Evolutionary conservation across 2,329 filamentous ascomycete species (phyloP), one percentile per base, ranked within the genome.

Genomic region (Aspergillus niger): DNA sequence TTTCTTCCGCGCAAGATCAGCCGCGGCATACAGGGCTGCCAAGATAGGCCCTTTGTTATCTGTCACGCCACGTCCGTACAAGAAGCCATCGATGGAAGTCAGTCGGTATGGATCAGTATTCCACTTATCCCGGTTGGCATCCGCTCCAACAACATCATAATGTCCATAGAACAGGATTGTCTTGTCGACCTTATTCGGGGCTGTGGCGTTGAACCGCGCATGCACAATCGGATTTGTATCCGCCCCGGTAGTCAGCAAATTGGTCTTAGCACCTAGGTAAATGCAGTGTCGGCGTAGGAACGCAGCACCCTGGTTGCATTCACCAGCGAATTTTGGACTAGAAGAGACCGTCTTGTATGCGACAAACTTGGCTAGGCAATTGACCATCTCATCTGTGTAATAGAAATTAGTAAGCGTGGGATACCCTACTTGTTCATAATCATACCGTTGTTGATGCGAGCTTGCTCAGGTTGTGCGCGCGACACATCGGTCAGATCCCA

Each of bases 41-140:
- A 99, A 86, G 62, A 97, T 92, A 0, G 95, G 95, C 0, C 96
- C 95, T 75, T 99, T 99, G 79, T 99, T 98, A 76, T 99, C 95
- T 51, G 92, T 96, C 13, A 96, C 91, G n/a, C 95, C 95, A 69
- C 95, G 90, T 2, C 95, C 95, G 66, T 99, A 98, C 1, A 98
- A 81, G 73, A 94, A 98, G 0, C 95, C 94, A 69, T 97, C 93
- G 58, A 92, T 86, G 3, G 95, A 95, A 54, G 89, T 89, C 71
- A 98, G 84, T n/a, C 89, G 84, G 73, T 98, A 99, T 0, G 95
- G 96, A 64, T 98, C 91, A 1, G 87, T 88, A 41, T 86, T 84
- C 95, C 95, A 99, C 67, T 91, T 94, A 39, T 86, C 85, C 59
- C 89, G 87, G 64, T 90, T 90, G 39, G 89, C 88, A 66, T 97